These are phyloP conservation scores for Sugiyamaella paludigena DNA, from an alignment of 1,139 yeast species.

Conservation along the genomic window DNA sequence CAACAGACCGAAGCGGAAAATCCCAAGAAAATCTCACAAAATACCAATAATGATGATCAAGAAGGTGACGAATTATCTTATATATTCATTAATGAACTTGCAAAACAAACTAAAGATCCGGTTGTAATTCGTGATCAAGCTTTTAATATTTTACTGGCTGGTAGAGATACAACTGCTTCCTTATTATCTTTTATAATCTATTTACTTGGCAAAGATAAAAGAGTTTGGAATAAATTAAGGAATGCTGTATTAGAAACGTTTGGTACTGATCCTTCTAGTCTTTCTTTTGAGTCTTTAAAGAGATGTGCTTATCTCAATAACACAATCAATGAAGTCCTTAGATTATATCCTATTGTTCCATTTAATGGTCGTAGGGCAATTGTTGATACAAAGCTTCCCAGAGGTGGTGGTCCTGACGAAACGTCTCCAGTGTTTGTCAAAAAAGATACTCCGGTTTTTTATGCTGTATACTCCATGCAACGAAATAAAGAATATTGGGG, in stretches of 20 bases:
- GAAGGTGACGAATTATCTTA: conserved; percentile 24
- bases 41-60: conserved; percentile 16
- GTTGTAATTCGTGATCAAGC: conserved; percentile 51
- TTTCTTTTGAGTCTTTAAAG: conserved; percentile 51
- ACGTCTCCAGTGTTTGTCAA: conserved; percentile 45
- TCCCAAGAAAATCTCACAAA: conserved; percentile 5
- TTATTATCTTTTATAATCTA: conserved; percentile 49
- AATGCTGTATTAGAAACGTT: conserved; percentile 38
- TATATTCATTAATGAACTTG: conserved; percentile 51
- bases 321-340: conserved; percentile 51
- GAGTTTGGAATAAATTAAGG: conserved; percentile 43
- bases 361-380: conserved; percentile 48
- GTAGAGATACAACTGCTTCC: conserved; percentile 59
- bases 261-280: conserved; percentile 25
- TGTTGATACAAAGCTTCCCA: conserved; percentile 49
- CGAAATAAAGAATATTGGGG: conserved; percentile 49
- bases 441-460: conserved; percentile 49
- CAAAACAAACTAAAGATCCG: conserved; percentile 51
- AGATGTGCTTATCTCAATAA: conserved; percentile 49
- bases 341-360: conserved; percentile 59
- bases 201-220: conserved; percentile 48
- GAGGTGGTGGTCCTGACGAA: conserved; percentile 52
- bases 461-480: conserved; percentile 48
- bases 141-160: conserved; percentile 53
- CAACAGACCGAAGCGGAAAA: conserved; percentile 17